A percentile compares a stretch with the other conserved stretches of the same genome.
Conservation (phyloP, 2,329 filamentous ascomycete genomes). For the Colletotrichum truncatum region DNA sequence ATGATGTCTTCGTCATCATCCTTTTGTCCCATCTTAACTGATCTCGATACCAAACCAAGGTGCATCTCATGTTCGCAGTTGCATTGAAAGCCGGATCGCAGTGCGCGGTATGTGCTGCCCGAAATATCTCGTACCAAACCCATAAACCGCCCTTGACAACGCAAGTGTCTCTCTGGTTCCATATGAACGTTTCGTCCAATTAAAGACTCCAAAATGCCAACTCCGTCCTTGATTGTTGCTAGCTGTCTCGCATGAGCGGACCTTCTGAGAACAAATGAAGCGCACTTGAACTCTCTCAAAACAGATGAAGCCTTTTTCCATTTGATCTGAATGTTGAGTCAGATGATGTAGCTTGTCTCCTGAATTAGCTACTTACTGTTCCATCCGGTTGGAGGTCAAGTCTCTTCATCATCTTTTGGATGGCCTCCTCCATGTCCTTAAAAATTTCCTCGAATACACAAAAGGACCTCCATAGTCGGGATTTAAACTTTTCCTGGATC, state of each 20-base stretch:
- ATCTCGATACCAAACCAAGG: constrained; percentile 29
- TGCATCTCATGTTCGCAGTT: constrained; percentile 31
- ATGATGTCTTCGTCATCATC: constrained; percentile 33
- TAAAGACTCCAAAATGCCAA: constrained; percentile 35
- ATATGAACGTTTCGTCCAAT: constrained; percentile 32
- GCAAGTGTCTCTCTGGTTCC: constrained; percentile 30
- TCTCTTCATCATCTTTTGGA: constrained; percentile 31
- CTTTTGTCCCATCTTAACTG: constrained; percentile 11
- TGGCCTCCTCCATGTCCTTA: constrained; percentile 34
- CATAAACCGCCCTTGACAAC: constrained; percentile 32
- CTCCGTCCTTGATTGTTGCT: constrained; percentile 29
- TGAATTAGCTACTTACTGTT: neutral
- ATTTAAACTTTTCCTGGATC: constrained; percentile 32
- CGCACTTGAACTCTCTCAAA: constrained; percentile 21
- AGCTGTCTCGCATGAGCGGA: constrained; percentile 22
- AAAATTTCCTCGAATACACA: constrained; percentile 35
- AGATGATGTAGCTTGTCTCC: neutral
- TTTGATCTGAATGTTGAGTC: neutral
- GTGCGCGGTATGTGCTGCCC: constrained; percentile 30
- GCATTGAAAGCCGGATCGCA: neutral
- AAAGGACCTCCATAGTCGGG: constrained; percentile 34
- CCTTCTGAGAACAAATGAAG: constrained; percentile 24
- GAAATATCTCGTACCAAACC: constrained; percentile 33
- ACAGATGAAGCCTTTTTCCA: neutral
- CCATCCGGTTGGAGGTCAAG: neutral